phyloP scores from a whole-genome alignment of 768 basidiomycete genomes.

The Pisolithus marmoratus region DNA sequence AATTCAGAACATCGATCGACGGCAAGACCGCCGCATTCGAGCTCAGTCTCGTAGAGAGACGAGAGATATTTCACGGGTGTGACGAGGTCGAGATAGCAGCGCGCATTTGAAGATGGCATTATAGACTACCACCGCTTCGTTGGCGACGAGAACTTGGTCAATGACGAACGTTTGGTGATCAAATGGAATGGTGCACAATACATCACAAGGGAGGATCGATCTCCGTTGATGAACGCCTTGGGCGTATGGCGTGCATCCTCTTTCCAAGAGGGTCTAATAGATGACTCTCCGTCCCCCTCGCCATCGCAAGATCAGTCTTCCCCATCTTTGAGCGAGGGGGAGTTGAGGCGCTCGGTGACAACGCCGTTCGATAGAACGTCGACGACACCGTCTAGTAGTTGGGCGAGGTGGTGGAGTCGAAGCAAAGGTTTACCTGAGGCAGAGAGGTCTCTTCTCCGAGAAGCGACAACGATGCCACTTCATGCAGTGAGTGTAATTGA shows the following conservation, averaged over 20 bases:
- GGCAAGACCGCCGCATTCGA: slow-evolving; percentile 62
- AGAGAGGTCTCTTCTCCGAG: slow-evolving; percentile 20
- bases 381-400: slow-evolving; percentile 55
- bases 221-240: slow-evolving; percentile 72
- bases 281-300: slow-evolving; percentile 7
- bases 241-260: slow-evolving; percentile 56
- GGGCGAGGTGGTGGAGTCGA: slow-evolving; percentile 82
- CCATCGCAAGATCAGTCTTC: slow-evolving; percentile 26
- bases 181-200: slow-evolving; percentile 71
- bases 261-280: slow-evolving; percentile 16
- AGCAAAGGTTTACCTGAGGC: slow-evolving; percentile 35
- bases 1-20: slow-evolving; percentile 62
- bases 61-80: slow-evolving; percentile 23
- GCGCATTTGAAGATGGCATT: slow-evolving; percentile 53
- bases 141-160: slow-evolving; percentile 54
- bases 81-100: slow-evolving; percentile 52
- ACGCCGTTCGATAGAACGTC: slow-evolving; percentile 34
- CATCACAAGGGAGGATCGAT: slow-evolving; percentile 69
- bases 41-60: slow-evolving; percentile 52
- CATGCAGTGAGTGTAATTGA: slow-evolving; percentile 14
- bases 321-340: slow-evolving; percentile 14
- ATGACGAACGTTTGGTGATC: slow-evolving; percentile 64
- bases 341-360: slow-evolving; percentile 31
- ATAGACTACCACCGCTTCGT: slow-evolving; percentile 65
- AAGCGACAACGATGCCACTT: slow-evolving; percentile 17